Evolutionary conservation across 1,284 basidiomycete genomes (phyloP).

Genomic region (Microbotryum violaceum): DNA sequence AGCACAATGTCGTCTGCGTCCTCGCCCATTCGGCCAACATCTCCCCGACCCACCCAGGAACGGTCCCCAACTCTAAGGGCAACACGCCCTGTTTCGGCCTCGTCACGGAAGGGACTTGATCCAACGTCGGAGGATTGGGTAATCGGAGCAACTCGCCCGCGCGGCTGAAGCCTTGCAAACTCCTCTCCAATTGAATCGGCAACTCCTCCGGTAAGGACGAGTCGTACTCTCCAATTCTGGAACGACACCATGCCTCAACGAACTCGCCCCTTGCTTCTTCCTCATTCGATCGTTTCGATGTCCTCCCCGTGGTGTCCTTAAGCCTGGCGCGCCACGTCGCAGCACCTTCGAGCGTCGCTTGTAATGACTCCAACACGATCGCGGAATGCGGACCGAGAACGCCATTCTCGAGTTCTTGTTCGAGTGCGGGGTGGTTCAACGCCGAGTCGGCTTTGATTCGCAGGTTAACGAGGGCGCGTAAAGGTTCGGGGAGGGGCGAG

Average conservation of each 20-base stretch:
- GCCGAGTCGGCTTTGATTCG: slow-evolving; percentile 11
- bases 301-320: too few species aligned
- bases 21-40: slow-evolving; percentile 29
- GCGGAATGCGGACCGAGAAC: slow-evolving; percentile 1
- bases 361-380: slow-evolving; percentile 4
- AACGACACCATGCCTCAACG: slow-evolving; percentile 23
- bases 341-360: slow-evolving; percentile 7
- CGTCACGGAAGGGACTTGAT: slow-evolving; percentile 20
- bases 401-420: slow-evolving; percentile 11
- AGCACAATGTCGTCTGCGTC: slow-evolving; percentile 27
- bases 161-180: slow-evolving; percentile 7
- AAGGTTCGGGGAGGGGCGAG: slow-evolving; percentile 6
- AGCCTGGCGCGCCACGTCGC: not conserved
- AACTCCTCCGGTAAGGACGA: slow-evolving; percentile 9
- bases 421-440: slow-evolving; percentile 12
- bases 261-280: slow-evolving; percentile 16
- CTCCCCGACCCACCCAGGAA: slow-evolving; percentile 18
- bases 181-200: not conserved
- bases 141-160: slow-evolving; percentile 22
- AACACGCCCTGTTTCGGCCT: slow-evolving; percentile 13
- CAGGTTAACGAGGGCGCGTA: slow-evolving; percentile 8
- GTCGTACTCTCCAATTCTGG: slow-evolving; percentile 26
- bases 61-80: slow-evolving; percentile 10
- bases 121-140: slow-evolving; percentile 17
- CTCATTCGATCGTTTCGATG: slow-evolving; percentile 1